phyloP scores from a whole-genome alignment of 1,284 basidiomycete genomes.

The Polyporus tsugae region DNA sequence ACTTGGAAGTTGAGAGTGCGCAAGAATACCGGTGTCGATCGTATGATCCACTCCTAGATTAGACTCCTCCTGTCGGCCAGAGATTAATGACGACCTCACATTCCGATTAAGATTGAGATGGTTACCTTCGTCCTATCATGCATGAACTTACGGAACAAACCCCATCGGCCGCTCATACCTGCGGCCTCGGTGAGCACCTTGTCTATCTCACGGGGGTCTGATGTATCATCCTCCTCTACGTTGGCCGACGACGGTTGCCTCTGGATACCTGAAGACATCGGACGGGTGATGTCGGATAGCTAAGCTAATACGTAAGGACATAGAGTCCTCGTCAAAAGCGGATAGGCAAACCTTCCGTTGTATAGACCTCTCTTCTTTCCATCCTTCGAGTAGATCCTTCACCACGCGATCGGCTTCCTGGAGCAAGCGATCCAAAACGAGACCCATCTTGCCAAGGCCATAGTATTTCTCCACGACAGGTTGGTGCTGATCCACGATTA shows the following conservation, averaged over 20 bases:
- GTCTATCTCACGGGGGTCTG: constrained; percentile 93
- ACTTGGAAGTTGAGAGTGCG: constrained; percentile 7
- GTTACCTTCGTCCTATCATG: constrained; percentile 71
- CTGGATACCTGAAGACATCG: constrained; percentile 49
- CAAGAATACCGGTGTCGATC: neutral
- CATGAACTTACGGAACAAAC: constrained; percentile 89
- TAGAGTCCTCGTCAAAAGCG: neutral
- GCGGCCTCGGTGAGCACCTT: constrained; percentile 87
- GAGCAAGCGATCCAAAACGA: constrained; percentile 81
- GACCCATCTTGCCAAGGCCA: constrained; percentile 85
- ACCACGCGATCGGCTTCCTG: constrained; percentile 90
- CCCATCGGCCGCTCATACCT: constrained; percentile 92
- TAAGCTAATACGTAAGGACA: constrained; percentile 21
- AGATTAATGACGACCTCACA: neutral
- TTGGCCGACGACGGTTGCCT: constrained; percentile 40
- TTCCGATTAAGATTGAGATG: neutral
- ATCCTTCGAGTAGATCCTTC: constrained; percentile 78
- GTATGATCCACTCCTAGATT: constrained; percentile 29
- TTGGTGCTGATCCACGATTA: constrained; percentile 97
- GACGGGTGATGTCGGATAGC: constrained; percentile 42
- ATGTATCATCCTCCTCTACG: constrained; percentile 65
- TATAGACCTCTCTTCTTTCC: constrained; percentile 89
- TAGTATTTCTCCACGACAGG: constrained; percentile 99
- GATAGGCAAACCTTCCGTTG: constrained; percentile 66
- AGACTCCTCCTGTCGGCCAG: constrained; percentile 28